Base-by-base conservation (phyloP, 352 stramenopile genomes). In the Pythium aristosporum region DNA sequence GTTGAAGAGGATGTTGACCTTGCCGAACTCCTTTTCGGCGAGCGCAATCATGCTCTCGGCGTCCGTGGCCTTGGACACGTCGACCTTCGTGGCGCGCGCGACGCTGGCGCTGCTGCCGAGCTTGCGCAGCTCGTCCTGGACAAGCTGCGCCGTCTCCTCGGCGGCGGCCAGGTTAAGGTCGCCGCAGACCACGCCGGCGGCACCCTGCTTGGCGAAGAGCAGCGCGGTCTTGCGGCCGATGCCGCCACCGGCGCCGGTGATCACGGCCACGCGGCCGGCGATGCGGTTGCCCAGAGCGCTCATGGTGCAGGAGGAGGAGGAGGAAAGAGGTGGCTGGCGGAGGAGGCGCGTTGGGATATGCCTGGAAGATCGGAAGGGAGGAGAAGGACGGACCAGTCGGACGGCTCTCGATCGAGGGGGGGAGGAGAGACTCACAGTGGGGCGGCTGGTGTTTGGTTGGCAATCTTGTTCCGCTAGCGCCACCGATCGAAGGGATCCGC, bases 1-100 rank as follows among this genome's bases (percentile, higher is more conserved):
- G 77, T 95, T 95, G 73, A 95, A 95, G 20, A 95, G 73, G 48
- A 95, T 79, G 57, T 87, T 78, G 54, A 95, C 63, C 18, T 74
- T 75, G 43, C 87, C 87, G 58, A 94, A 95, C 67, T 91, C 73
- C 56, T 87, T 88, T 60, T 95, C 87, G 12, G 87, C 82, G 58
- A 86, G 44, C 23, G 82, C 71, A 49, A 95, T 68, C 85, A 95
- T 94, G 52, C 76, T 76, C 59, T 92, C 80, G 61, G 87, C 83
- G 49, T 93, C 79, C 15, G 43, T 57, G 32, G 72, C 73, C 69
- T 88, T 93, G 65, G 87, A 91, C 39, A 95, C 87, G 43, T 95
- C 87, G 4, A 76, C 78, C 42, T 85, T 73, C 23, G 89, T 60
- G 13, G 78, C 66, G 13, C 83, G 56, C 28, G 85, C 87, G 37